Evolutionary conservation across 2,329 filamentous ascomycete species (phyloP), one percentile per base, ranked within the genome.

Genomic region (Nemania abortiva): DNA sequence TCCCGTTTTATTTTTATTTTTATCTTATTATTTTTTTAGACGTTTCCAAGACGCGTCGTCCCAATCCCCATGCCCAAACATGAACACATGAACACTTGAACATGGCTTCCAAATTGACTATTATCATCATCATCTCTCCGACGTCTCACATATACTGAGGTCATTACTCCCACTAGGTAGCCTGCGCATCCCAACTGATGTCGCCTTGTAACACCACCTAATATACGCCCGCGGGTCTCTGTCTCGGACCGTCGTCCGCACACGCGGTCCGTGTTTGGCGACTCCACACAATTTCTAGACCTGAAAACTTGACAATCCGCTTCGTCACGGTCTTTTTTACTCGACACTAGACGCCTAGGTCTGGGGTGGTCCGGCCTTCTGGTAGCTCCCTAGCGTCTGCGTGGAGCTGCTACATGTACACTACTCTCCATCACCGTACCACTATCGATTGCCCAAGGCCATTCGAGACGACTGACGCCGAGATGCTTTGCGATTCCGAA

Each of bases 401-500:
- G 69, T 65, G 67, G 74, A 72, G 76, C 74, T 75, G 70, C 68
- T 73, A 72, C 76, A 75, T 77, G 75, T 76, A 67, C 52, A 55
- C 52, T 37, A 37, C 18, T 64, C 66, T 71, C 69, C 53, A 52
- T 70, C 68, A 54, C 55, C 65, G 50, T 70, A 64, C 54, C 70
- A 72, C 63, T 39, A 39, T 58, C 70, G 70, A 72, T 71, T 72
- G 69, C 34, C 34, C 34, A 37, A 11, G 68, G 58, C 66, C 56
- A 49, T 68, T 39, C 63, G 65, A 71, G 69, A 71, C 71, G 70
- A 73, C 72, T 76, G 75, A 76, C 76, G 76, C 75, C 77, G 77
- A 78, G 73, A 79, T 79, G 77, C 77, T 79, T 78, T 70, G 73
- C 73, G 72, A 73, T 75, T 71, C 69, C 72, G 69, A 72, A 61